Conservation (phyloP, 805 yeast species). For the Wickerhamomyces queroliae region DNA sequence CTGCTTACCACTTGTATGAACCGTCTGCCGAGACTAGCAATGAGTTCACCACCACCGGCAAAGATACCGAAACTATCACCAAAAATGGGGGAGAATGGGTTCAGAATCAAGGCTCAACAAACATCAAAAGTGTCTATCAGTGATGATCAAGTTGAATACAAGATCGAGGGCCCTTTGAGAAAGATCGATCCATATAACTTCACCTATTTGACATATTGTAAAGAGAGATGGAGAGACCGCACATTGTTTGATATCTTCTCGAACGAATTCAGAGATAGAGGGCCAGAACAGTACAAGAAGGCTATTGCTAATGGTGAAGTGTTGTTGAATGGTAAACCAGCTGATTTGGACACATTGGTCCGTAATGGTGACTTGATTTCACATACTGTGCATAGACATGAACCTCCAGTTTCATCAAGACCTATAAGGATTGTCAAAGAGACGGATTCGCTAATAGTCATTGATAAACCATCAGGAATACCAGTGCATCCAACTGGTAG, state of each 20-base stretch:
- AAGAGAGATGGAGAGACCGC: conserved; percentile 86
- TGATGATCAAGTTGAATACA: conserved; percentile 45
- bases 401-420: conserved; percentile 43
- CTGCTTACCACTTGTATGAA: too few species aligned
- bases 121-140: conserved; percentile 11
- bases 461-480: conserved; percentile 90
- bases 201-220: conserved; percentile 86
- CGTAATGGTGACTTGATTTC: conserved; percentile 78
- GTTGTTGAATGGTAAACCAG: conserved; percentile 59
- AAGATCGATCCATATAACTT: conserved; percentile 80
- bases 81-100: conserved; percentile 16
- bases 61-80: conserved; percentile 15
- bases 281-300: conserved; percentile 55
- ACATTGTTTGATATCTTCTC: conserved; percentile 74
- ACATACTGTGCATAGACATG: conserved; percentile 80
- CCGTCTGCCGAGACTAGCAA: too few species aligned
- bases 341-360: conserved; percentile 58
- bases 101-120: conserved; percentile 17
- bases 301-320: conserved; percentile 63
- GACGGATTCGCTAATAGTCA: conserved; percentile 67
- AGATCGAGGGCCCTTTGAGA: conserved; percentile 55
- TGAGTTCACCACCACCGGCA: conserved; percentile 2
- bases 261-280: conserved; percentile 79
- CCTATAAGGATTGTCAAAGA: conserved; percentile 37
- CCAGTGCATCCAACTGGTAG: conserved; percentile 97